Evolutionary conservation across 306 rosid genomes (phyloP).

Genomic region (Prunus campanulata): DNA sequence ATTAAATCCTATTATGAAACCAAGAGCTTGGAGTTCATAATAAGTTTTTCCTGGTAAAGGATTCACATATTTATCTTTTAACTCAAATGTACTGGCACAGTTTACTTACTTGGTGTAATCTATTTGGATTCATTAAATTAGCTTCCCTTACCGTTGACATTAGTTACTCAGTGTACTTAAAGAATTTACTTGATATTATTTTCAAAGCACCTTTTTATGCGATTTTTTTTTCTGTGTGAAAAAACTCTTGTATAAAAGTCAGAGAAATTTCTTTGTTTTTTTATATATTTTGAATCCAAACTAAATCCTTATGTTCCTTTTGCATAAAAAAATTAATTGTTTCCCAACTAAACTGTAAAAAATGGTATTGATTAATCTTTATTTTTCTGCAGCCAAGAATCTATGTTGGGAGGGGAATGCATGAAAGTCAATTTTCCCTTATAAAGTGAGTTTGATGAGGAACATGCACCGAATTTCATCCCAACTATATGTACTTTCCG

Average conservation of each 20-base stretch:
- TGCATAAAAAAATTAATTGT: conserved; percentile 1
- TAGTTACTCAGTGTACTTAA: too few relatives aligned
- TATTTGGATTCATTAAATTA: neutral
- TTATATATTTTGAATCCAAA: neutral
- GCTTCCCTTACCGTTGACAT: neutral
- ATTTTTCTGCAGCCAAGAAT: conserved; percentile 73
- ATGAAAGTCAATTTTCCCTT: conserved; percentile 89
- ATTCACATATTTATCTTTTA: neutral
- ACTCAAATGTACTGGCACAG: neutral
- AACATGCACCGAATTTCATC: conserved; percentile 8
- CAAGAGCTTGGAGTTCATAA: neutral
- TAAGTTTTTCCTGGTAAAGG: neutral
- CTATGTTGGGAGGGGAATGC: conserved; percentile 97
- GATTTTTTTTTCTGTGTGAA: neutral
- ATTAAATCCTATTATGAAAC: neutral
- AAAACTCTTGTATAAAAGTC: neutral
- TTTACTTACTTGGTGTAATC: neutral
- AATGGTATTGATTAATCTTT: conserved; percentile 20
- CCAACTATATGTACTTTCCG: conserved; percentile 10
- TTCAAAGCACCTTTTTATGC: neutral
- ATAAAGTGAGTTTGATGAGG: conserved; percentile 65
- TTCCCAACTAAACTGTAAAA: neutral
- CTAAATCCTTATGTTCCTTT: neutral
- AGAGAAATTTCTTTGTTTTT: neutral
- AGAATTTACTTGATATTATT: too few relatives aligned